Evolutionary conservation across 257 asterid genomes (phyloP).

Genomic region (Solanum appendiculatum): DNA sequence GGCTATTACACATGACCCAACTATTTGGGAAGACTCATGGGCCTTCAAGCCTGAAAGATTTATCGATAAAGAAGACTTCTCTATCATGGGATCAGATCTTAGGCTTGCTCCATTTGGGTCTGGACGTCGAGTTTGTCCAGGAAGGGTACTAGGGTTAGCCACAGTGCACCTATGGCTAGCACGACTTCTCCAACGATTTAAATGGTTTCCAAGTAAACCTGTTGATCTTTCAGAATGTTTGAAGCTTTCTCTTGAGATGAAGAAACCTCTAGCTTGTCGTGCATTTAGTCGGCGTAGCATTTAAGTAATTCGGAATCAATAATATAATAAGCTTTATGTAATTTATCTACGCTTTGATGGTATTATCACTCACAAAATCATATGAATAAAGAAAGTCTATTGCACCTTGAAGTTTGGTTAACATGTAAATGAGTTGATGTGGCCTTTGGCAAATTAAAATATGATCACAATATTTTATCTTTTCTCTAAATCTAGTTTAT

Average conservation of each 20-base stretch:
- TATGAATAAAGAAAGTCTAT: background rate
- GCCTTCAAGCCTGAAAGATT: constrained; percentile 54
- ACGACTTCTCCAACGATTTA: constrained; percentile 34
- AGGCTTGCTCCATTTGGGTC: constrained; percentile 60
- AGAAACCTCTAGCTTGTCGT: constrained; percentile 30
- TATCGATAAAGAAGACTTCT: constrained; percentile 20
- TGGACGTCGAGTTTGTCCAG: constrained; percentile 62
- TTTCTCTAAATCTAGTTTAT: background rate
- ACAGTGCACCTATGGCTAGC: constrained; percentile 59
- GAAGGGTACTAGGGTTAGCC: constrained; percentile 49
- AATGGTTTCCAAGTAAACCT: constrained; percentile 30
- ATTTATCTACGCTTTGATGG: background rate
- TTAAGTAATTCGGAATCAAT: background rate
- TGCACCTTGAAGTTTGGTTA: background rate
- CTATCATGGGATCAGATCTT: constrained; percentile 14
- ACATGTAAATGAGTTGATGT: background rate
- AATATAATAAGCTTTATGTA: background rate
- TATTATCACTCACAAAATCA: background rate
- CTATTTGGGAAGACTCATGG: constrained; percentile 50
- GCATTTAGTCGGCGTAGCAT: background rate
- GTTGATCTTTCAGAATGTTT: constrained; percentile 39
- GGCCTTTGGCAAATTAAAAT: background rate
- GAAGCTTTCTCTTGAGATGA: constrained; percentile 44
- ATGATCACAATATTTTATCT: background rate
- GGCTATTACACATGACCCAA: constrained; percentile 61